These are phyloP conservation scores for Mucor circinelloides DNA, from an alignment of 371 early-diverging fungal species.

Conservation along the genomic window DNA sequence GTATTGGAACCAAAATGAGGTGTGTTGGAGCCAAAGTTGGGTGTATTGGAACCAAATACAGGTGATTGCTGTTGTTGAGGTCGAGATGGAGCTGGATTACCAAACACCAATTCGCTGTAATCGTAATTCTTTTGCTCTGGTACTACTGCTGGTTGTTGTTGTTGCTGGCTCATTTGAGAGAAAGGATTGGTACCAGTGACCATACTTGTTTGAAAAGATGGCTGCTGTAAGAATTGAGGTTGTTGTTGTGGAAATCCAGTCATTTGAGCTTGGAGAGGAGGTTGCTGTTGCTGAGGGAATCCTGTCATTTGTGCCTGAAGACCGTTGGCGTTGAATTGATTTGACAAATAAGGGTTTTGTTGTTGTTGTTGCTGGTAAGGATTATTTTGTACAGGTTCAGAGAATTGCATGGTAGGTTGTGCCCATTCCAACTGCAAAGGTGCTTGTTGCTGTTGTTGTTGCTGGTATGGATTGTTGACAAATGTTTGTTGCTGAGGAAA, in stretches of 20 bases:
- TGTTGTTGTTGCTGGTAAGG: slow-evolving; percentile 27
- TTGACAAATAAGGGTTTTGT: slow-evolving; percentile 23
- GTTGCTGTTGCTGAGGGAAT: slow-evolving; percentile 13
- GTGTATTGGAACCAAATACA: neutral
- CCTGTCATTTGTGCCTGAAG: slow-evolving; percentile 26
- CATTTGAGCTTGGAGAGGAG: slow-evolving; percentile 27
- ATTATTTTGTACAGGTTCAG: slow-evolving; percentile 39
- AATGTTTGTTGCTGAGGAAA: slow-evolving; percentile 22
- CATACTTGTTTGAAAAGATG: slow-evolving; percentile 22
- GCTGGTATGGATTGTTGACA: slow-evolving; percentile 37
- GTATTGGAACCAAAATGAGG: slow-evolving; percentile 1
- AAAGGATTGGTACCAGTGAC: slow-evolving; percentile 26
- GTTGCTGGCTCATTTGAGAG: slow-evolving; percentile 14
- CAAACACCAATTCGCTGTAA: slow-evolving; percentile 25
- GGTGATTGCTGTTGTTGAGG: slow-evolving; percentile 13
- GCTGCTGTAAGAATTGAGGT: slow-evolving; percentile 8
- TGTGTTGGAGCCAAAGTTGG: neutral
- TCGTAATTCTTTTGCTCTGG: slow-evolving; percentile 16
- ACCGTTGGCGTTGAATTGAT: slow-evolving; percentile 41
- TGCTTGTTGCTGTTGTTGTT: slow-evolving; percentile 24
- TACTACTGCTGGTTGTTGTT: slow-evolving; percentile 9
- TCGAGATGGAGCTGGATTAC: slow-evolving; percentile 3
- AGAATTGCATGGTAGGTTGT: slow-evolving; percentile 9
- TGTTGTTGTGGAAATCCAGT: slow-evolving; percentile 7
- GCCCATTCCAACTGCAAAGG: slow-evolving; percentile 21